Evolutionary conservation across 2,329 filamentous ascomycete genomes (phyloP).

Genomic region (Salinomyces thailandicus): DNA sequence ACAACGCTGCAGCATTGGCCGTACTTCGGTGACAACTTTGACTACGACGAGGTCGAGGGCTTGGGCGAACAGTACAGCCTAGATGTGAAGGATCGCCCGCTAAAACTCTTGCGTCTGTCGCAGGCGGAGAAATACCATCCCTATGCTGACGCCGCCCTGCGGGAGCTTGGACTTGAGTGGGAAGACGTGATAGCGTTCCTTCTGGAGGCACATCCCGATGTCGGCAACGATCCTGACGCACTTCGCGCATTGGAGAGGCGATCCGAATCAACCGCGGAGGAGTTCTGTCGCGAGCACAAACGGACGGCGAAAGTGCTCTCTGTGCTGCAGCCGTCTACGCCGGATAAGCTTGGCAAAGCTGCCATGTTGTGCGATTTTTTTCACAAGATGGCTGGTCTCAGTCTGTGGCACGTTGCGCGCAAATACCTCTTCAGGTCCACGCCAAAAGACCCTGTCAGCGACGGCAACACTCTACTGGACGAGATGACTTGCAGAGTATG

Average conservation of each 20-base stretch:
- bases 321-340: conserved; percentile 19
- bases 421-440: conserved; percentile 15
- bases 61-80: conserved; percentile 22
- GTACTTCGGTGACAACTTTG: conserved; percentile 29
- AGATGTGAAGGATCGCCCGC: conserved; percentile 19
- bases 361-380: conserved; percentile 30
- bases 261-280: conserved; percentile 22
- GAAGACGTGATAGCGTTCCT: conserved; percentile 31
- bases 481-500: conserved; percentile 21
- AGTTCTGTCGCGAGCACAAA: conserved; percentile 21
- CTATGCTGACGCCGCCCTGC: conserved; percentile 27
- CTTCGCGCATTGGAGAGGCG: conserved; percentile 10
- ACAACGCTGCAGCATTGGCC: conserved; percentile 32
- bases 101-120: conserved; percentile 26
- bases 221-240: conserved; percentile 13
- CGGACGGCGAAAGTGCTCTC: conserved; percentile 26
- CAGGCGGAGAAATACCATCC: conserved; percentile 28
- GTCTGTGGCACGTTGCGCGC: conserved; percentile 33
- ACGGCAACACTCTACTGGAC: conserved; percentile 4
- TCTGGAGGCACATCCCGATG: conserved; percentile 21
- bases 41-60: conserved; percentile 21
- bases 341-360: conserved; percentile 21
- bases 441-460: background rate
- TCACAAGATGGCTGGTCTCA: conserved; percentile 25
- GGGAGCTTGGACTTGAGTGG: conserved; percentile 27